Evolutionary conservation across 2,329 filamentous ascomycete genomes (phyloP), one percentile per base, ranked within the genome.

Genomic region (Colletotrichum plurivorum): DNA sequence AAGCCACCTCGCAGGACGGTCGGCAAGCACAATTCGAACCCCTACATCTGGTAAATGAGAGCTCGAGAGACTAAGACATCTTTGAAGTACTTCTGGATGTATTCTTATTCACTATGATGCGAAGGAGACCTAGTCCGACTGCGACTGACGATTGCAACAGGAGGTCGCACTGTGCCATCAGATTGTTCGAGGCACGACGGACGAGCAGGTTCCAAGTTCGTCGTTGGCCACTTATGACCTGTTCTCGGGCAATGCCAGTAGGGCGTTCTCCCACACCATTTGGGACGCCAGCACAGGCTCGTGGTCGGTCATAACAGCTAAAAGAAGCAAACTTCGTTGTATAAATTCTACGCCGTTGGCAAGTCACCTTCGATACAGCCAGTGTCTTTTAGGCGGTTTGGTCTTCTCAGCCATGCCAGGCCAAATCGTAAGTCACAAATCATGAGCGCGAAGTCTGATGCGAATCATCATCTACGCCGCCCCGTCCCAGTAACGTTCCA

Each of bases 81-180:
- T 73, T 89, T 36, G 88, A 85, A 3, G 78, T 84, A 71, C 78
- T 80, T 18, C 82, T 90, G 36, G 83, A 88, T 61, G 85, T n/a
- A n/a, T 84, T 9, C 88, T 90, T 62, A 81, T 90, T 51, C 87
- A 90, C 73, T 80, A 90, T 71, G 87, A 97, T 75, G 92, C 94
- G 6, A 87, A 92, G 73, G 84, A 96, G 73, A 85, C 89, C 5
- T 84, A 85, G 58, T 95, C 90, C 76, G 95, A 97, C 60, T 97
- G 97, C 75, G 88, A 87, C 70, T 97, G 95, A 95, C 89, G 94
- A 15, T 83, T 90, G 73, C 85, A 97, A 81, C 94, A 97, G 80
- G 94, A 97, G 80, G 87, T 87, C 55, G 87, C 87, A 67, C 84
- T 97, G 74, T 88, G 92, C 25, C 83, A 83, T 8, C 81, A 85